Percentiles rank a stretch among this genome's conserved stretches.
phyloP scores from a whole-genome alignment of 78 protist genomes.

The Dictyostelium capitatum region DNA sequence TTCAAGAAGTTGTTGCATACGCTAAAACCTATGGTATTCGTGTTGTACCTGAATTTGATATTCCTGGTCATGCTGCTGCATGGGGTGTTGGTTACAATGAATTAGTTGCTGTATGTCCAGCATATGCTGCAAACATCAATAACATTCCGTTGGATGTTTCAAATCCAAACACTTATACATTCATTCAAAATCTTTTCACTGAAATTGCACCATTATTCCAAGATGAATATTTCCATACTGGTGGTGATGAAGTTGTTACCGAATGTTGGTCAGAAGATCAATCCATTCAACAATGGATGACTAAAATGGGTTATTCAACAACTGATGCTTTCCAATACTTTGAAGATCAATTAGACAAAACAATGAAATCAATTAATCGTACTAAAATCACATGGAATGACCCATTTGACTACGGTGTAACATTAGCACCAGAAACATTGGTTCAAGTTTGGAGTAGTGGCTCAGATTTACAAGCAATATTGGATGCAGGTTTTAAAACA shows the following conservation, averaged over 20 bases:
- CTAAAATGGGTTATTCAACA: conserved; percentile 6
- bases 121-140: conserved; percentile 46
- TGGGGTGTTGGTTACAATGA: conserved; percentile 94
- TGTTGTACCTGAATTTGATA: conserved; percentile 93
- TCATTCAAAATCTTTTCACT: conserved; percentile 29
- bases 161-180: conserved; percentile 17
- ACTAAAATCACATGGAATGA: conserved; percentile 78
- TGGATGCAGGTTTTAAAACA: conserved; percentile 41
- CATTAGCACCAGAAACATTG: not conserved
- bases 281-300: conserved; percentile 72
- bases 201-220: conserved; percentile 34
- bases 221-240: conserved; percentile 86
- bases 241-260: conserved; percentile 94
- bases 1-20: conserved; percentile 86
- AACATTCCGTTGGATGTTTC: conserved; percentile 86
- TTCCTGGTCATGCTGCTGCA: conserved; percentile 95
- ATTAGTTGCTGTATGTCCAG: conserved; percentile 82
- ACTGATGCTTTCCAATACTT: conserved; percentile 70
- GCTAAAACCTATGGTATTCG: conserved; percentile 92
- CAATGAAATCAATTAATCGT: conserved; percentile 27
- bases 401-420: conserved; percentile 30
- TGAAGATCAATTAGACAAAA: not conserved
- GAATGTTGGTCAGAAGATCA: conserved; percentile 89
- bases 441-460: conserved; percentile 58
- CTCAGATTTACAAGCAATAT: not conserved